Percentiles rank a stretch among this genome's conserved stretches.
These are phyloP conservation scores for Phanerochaete sordida DNA, from an alignment of 768 basidiomycete species.

Conservation along the genomic window DNA sequence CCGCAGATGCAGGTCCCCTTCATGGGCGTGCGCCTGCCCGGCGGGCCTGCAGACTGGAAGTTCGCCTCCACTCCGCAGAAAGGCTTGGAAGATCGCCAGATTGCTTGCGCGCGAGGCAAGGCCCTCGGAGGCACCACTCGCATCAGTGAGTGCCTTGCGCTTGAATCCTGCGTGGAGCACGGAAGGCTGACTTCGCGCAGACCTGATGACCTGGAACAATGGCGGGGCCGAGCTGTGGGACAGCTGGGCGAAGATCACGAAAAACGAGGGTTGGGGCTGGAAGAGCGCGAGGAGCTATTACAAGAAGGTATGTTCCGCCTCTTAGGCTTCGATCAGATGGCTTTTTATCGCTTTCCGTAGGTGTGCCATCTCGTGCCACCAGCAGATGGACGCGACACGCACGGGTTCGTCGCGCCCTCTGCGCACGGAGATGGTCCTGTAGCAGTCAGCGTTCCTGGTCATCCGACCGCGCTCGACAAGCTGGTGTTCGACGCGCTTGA, in stretches of 20 bases:
- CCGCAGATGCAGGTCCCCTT: constrained; percentile 16
- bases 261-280: constrained; percentile 28
- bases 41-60: constrained; percentile 23
- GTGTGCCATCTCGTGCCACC: constrained; percentile 14
- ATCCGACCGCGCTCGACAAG: constrained; percentile 11
- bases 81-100: constrained; percentile 12
- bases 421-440: constrained; percentile 16
- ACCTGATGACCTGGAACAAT: constrained; percentile 25
- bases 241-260: constrained; percentile 20
- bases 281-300: constrained; percentile 16
- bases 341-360: not conserved
- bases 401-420: constrained; percentile 15
- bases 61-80: constrained; percentile 21
- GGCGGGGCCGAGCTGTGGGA: constrained; percentile 24
- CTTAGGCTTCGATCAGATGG: not conserved
- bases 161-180: no score
- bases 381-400: constrained; percentile 18
- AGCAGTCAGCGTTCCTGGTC: constrained; percentile 14
- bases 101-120: constrained; percentile 21
- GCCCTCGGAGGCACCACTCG: constrained; percentile 24
- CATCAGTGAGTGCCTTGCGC: constrained; percentile 17
- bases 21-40: constrained; percentile 12
- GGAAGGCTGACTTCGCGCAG: constrained; percentile 9
- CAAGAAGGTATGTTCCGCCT: constrained; percentile 16
- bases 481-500: constrained; percentile 11